Evolutionary conservation across 1,284 basidiomycete species (phyloP), one percentile per base, ranked within the genome.

Genomic region (Ustilago esculenta): DNA sequence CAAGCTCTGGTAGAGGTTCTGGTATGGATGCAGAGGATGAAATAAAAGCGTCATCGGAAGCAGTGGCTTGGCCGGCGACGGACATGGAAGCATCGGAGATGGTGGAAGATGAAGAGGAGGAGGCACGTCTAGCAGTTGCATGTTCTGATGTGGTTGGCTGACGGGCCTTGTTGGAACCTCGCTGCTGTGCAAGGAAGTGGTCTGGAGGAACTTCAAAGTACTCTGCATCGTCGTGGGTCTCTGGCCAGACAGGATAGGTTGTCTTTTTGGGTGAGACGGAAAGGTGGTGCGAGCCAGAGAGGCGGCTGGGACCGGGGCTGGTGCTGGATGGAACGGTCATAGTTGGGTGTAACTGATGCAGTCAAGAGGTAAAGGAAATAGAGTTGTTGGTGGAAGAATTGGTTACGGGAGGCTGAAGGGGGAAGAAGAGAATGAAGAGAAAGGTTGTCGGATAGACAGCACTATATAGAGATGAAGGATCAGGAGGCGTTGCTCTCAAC

Each of bases 101-200:
- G 35, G 54, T 46, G 5, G 34, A 34, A 6, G 51, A 11, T 4
- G 60, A 60, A n/a, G 55, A 41, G 21, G 55, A 34, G 12, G 54
- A 64, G 29, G 41, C n/a, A 20, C 50, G 55, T 45, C 50, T 45
- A 14, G 34, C 52, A 27, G 39, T 32, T 6, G 32, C n/a, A 18
- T 54, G 29, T 0, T 47, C 45, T 18, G 55, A 56, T 34, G 49
- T 29, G 46, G 23, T 25, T 20, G 52, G 23, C 15, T 39, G 43
- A 32, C 40, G 47, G 8, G 56, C 29, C 30, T 71, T 71, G 36
- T 61, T 44, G 23, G 49, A 10, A n/a, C 61, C 61, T 23, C 65
- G 49, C 30, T 75, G 72, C 46, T 75, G 73, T 9, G 75, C 75
- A 20, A 76, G 47, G 48, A 76, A 76, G 29, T 76, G 75, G 50